phyloP scores from a whole-genome alignment of 345 rosid genomes.

The Camelina laxa region DNA sequence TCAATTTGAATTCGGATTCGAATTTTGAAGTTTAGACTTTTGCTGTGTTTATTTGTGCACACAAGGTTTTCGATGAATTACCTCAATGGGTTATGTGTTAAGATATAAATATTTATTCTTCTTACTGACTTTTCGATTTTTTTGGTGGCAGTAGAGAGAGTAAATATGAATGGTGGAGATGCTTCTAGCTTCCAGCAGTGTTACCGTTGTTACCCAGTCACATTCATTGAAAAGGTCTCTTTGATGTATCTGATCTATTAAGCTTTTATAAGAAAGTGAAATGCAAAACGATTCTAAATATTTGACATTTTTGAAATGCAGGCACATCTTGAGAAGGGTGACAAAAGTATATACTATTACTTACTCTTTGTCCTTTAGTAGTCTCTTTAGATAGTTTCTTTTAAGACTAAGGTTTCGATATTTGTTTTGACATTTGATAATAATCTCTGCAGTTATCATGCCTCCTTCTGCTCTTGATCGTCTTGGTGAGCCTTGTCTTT shows the following conservation, averaged over 20 bases:
- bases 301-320: conserved; percentile 38
- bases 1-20: neutral
- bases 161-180: conserved; percentile 11
- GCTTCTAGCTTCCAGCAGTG: conserved; percentile 51
- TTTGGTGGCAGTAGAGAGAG: conserved; percentile 46
- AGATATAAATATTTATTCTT: neutral
- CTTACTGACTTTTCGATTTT: neutral
- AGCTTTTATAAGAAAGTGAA: neutral
- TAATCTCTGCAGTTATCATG: conserved; percentile 60
- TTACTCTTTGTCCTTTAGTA: neutral
- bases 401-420: neutral
- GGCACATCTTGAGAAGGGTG: conserved; percentile 73
- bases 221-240: conserved; percentile 66
- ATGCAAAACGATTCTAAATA: neutral
- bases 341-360: conserved; percentile 57
- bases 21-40: neutral
- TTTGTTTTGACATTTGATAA: neutral
- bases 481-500: conserved; percentile 12
- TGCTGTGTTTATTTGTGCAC: conserved; percentile 27
- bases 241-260: neutral
- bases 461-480: conserved; percentile 78
- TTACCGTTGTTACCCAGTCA: conserved; percentile 69
- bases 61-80: conserved; percentile 39
- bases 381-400: conserved; percentile 1
- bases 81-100: conserved; percentile 4